Evolutionary conservation across 2,329 filamentous ascomycete genomes (phyloP).

Genomic region (Fusarium siculi): DNA sequence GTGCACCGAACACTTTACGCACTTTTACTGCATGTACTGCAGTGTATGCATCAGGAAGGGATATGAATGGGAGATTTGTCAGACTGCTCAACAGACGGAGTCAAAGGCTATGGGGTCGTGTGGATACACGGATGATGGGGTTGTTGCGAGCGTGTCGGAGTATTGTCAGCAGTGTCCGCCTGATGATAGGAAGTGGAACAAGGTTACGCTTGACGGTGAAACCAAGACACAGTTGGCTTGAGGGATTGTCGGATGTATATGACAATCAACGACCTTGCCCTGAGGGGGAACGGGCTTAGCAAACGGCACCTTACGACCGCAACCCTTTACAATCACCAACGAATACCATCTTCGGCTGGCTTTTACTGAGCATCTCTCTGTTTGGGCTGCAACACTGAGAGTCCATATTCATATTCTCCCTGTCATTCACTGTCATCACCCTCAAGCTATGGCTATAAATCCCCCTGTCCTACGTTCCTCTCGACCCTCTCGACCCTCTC

Average conservation of each 20-base stretch:
- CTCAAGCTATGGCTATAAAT: background rate
- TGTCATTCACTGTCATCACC: background rate
- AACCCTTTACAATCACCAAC: background rate
- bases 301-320: background rate
- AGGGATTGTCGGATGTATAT: fast-evolving
- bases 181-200: constrained; percentile 23
- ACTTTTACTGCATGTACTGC: constrained; percentile 19
- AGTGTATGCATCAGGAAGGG: constrained; percentile 3
- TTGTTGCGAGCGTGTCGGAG: constrained; percentile 5
- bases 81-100: background rate
- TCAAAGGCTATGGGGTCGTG: constrained; percentile 19
- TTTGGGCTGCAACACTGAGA: background rate
- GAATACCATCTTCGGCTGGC: too few relatives aligned
- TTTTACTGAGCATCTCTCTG: too few relatives aligned
- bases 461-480: background rate
- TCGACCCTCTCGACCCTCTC: too few relatives aligned
- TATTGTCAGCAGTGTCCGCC: constrained; percentile 19
- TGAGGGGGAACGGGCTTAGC: fast-evolving
- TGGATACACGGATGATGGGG: constrained; percentile 5
- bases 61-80: constrained; percentile 12
- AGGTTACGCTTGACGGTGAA: background rate
- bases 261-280: background rate
- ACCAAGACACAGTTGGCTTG: background rate
- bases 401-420: fast-evolving
- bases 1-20: constrained; percentile 17